phyloP scores from a whole-genome alignment of 2,329 filamentous ascomycete genomes.

The Hypoxylon sp. region DNA sequence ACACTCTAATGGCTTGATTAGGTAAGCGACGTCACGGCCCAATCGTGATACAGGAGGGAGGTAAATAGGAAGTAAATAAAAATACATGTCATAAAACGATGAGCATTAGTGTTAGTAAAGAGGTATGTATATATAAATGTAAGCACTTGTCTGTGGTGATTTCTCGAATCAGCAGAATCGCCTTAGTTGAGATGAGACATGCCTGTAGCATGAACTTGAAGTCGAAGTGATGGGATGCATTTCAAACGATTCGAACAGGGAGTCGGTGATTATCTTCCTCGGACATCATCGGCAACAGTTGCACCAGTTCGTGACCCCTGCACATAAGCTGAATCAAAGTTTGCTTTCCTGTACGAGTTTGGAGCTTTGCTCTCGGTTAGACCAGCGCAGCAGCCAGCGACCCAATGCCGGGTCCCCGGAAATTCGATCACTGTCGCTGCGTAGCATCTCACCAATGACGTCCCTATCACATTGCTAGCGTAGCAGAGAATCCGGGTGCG shows the following conservation, averaged over 20 bases:
- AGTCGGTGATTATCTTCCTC: neutral
- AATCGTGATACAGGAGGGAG: neutral
- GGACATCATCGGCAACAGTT: slow-evolving; percentile 18
- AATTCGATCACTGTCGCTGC: slow-evolving; percentile 2
- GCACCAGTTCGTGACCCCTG: slow-evolving; percentile 8
- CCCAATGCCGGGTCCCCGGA: slow-evolving; percentile 22
- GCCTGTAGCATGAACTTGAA: neutral
- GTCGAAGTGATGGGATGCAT: neutral
- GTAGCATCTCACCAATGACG: slow-evolving; percentile 18
- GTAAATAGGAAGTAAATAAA: neutral
- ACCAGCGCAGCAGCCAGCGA: slow-evolving; percentile 19
- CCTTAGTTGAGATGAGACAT: neutral
- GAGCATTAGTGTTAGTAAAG: neutral
- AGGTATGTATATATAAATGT: neutral
- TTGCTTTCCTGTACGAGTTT: slow-evolving; percentile 31
- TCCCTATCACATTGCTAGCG: slow-evolving; percentile 22
- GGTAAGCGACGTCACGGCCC: neutral
- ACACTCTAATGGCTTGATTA: neutral
- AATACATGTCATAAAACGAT: neutral
- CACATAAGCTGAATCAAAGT: slow-evolving; percentile 16
- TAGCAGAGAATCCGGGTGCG: slow-evolving; percentile 18
- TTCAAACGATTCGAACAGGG: neutral
- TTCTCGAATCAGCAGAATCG: neutral
- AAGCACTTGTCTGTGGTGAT: neutral
- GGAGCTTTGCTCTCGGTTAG: slow-evolving; percentile 22